phyloP scores from a whole-genome alignment of 208 protist genomes.

The Acanthamoeba culbertsoni region DNA sequence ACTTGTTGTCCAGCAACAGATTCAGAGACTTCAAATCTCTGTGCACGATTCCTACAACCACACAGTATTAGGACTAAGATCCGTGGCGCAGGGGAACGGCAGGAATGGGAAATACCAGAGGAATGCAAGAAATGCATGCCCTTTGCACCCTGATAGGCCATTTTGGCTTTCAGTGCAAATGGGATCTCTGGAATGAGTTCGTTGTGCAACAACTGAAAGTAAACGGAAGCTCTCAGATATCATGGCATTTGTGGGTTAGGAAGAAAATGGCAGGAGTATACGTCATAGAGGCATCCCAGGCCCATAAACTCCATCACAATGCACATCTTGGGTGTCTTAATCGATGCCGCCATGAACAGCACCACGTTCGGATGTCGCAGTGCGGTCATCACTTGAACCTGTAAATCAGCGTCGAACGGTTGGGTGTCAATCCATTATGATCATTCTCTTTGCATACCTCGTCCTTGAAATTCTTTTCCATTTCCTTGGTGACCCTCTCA shows the following conservation, averaged over 20 bases:
- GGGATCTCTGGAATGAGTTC: constrained; percentile 20
- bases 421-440: no score
- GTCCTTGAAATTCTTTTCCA: not conserved
- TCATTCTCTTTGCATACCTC: no score
- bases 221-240: not conserved
- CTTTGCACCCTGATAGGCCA: constrained; percentile 15
- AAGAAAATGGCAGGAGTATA: not conserved
- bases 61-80: not conserved
- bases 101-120: no score
- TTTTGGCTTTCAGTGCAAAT: not conserved
- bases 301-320: constrained; percentile 54
- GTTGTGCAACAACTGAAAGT: constrained; percentile 9
- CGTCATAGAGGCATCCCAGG: constrained; percentile 15
- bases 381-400: constrained; percentile 51
- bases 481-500: not conserved
- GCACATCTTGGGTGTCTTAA: not conserved
- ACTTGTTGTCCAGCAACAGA: constrained; percentile 39
- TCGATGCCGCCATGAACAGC: constrained; percentile 23
- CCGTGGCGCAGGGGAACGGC: not conserved
- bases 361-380: constrained; percentile 32
- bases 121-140: constrained; percentile 59
- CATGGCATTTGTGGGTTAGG: not conserved
- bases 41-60: constrained; percentile 1
- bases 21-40: constrained; percentile 54
- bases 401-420: no score